phyloP scores from a whole-genome alignment of 2,329 filamentous ascomycete genomes.

The Epichloe uncinata region DNA sequence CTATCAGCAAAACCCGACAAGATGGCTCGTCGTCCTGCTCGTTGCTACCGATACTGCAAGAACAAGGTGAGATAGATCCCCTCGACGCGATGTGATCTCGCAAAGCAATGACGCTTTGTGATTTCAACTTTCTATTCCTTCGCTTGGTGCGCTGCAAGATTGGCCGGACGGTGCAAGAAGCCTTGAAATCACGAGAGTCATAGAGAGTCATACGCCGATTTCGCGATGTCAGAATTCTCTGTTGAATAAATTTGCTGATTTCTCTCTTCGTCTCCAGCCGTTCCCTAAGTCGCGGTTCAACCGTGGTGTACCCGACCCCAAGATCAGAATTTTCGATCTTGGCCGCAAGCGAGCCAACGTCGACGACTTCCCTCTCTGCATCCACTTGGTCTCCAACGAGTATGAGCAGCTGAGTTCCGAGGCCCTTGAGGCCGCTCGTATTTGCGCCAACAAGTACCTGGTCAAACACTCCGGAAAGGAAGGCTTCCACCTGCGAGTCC shows the following conservation, averaged over 20 bases:
- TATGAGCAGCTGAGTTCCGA: conserved; percentile 99
- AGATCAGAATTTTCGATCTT: conserved; percentile 96
- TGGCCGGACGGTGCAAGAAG: neutral
- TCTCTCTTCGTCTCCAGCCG: conserved; percentile 39
- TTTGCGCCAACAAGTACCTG: conserved; percentile 99
- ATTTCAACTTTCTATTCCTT: neutral
- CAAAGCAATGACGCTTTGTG: neutral
- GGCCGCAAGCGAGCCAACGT: conserved; percentile 97
- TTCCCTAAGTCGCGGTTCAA: conserved; percentile 99
- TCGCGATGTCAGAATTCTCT: neutral
- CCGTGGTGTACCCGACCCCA: conserved; percentile 84
- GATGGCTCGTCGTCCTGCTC: conserved; percentile 98
- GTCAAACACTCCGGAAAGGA: conserved; percentile 62
- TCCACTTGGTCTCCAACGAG: conserved; percentile 99
- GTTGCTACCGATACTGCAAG: conserved; percentile 99
- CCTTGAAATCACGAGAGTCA: neutral
- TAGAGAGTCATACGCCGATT: neutral
- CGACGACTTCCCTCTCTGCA: conserved; percentile 98
- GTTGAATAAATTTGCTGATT: neutral
- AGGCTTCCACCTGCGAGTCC: conserved; percentile 60
- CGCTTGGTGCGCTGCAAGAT: neutral
- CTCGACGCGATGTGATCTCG: conserved; percentile 3
- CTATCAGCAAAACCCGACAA: conserved; percentile 49
- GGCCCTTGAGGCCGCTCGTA: conserved; percentile 98
- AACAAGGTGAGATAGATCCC: conserved; percentile 69